phyloP scores from a whole-genome alignment of 352 stramenopile species.

The Elongisporangium undulatum region DNA sequence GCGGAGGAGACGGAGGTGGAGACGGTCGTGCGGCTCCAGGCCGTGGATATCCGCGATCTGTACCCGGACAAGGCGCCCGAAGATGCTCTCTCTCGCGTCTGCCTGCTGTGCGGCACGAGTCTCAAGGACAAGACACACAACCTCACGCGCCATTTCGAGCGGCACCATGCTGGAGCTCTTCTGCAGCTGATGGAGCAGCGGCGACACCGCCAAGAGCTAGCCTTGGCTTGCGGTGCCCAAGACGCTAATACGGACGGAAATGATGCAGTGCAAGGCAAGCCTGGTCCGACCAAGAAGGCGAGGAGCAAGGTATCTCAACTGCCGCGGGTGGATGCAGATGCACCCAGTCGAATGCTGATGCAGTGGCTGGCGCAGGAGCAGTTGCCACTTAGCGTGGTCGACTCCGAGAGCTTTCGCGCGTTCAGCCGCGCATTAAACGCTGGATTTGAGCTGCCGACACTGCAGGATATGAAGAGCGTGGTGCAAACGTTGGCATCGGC shows the following conservation, averaged over 20 bases:
- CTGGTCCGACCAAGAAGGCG: neutral
- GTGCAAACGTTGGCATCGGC: neutral
- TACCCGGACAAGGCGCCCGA: slow-evolving; percentile 31
- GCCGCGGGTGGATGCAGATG: slow-evolving; percentile 10
- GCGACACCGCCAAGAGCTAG: slow-evolving; percentile 3
- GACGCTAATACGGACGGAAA: too few relatives aligned
- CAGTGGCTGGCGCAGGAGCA: slow-evolving; percentile 42
- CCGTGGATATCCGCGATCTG: slow-evolving; percentile 45
- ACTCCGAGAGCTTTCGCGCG: slow-evolving; percentile 26
- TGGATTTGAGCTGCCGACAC: slow-evolving; percentile 20
- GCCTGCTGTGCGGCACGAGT: slow-evolving; percentile 33
- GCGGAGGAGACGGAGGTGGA: slow-evolving; percentile 54
- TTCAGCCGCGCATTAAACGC: slow-evolving; percentile 35
- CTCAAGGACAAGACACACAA: slow-evolving; percentile 70
- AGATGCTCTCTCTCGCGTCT: slow-evolving; percentile 38
- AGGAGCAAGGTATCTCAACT: too few relatives aligned
- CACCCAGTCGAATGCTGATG: slow-evolving; percentile 29
- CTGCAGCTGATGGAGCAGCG: slow-evolving; percentile 50
- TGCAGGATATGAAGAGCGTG: slow-evolving; percentile 1
- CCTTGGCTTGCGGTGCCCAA: too few relatives aligned
- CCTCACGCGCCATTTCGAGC: slow-evolving; percentile 54
- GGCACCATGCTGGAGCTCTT: slow-evolving; percentile 41
- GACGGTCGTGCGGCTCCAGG: slow-evolving; percentile 41
- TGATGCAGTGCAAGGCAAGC: neutral
- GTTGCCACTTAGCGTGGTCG: slow-evolving; percentile 32